phyloP scores from a whole-genome alignment of 345 rosid species.

The Luvunga scandens region DNA sequence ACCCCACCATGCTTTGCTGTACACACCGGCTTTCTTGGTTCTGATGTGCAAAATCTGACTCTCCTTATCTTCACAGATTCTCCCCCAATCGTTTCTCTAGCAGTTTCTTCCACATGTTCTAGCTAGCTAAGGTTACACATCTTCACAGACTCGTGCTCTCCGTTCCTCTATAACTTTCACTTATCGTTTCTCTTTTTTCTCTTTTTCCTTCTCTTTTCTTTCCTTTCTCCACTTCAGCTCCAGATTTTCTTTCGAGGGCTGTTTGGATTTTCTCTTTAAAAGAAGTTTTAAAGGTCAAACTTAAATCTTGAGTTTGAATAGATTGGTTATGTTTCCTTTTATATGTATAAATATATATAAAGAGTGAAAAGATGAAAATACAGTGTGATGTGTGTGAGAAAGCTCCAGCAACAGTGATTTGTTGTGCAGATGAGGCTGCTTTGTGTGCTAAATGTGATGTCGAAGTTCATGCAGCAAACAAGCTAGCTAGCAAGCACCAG shows the following conservation, averaged over 20 bases:
- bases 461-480: constrained; percentile 92
- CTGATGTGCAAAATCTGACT: constrained; percentile 15
- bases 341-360: background rate
- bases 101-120: constrained; percentile 1
- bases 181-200: too few relatives aligned
- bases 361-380: constrained; percentile 60
- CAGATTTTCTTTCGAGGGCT: background rate
- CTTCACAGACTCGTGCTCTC: background rate
- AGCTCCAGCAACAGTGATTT: constrained; percentile 92
- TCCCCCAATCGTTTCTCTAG: constrained; percentile 24
- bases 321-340: background rate
- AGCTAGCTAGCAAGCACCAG: constrained; percentile 96
- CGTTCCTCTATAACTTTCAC: background rate
- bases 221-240: background rate
- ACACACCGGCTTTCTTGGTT: constrained; percentile 3
- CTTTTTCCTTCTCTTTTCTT: background rate
- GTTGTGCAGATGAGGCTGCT: constrained; percentile 99
- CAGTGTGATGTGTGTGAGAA: constrained; percentile 98
- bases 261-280: background rate
- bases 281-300: background rate
- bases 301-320: background rate
- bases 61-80: constrained; percentile 32
- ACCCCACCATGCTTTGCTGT: constrained; percentile 25
- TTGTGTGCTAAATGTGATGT: constrained; percentile 76
- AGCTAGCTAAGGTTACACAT: background rate